Evolutionary conservation across 495 filamentous ascomycete genomes (phyloP), one percentile per base, ranked within the genome.

Genomic region (Aspergillus carlsbadensis): DNA sequence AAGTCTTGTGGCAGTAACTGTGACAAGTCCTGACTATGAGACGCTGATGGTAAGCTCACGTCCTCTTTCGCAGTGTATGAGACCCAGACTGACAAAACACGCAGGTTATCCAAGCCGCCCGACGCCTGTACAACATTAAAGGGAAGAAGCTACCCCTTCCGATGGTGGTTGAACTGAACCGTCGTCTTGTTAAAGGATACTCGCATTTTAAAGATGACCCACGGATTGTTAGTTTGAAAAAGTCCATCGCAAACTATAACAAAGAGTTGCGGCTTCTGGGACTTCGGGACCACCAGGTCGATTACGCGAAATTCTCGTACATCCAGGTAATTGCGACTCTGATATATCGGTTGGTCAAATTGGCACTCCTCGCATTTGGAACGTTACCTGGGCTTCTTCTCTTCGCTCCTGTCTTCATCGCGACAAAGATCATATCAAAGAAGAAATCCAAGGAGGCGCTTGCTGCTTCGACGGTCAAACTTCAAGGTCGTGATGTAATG

Each of bases 81-180:
- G 14, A 22, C 15, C 24, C 2, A 18, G 33, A 49, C 72, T 82
- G 62, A 84, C 40, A 14, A 40, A 53, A 42, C 13, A 44, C n/a
- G 5, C 37, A 88, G 85, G 74, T 86, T 39, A 96, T 97, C 54
- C 94, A 99, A 84, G 95, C 94, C 39, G 94, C 90, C 13, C 83
- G 94, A 59, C 85, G 94, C 42, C 75, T 99, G 24, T 99, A 99
- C 69, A 97, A 97, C 63, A 89, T 89, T 10, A 89, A 89, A 41
- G 88, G 91, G 59, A 98, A 94, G 76, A 96, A 96, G 70, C 81
- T 98, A 20, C 94, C 94, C 5, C 80, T 99, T 39, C 91, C 94
- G 1, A 87, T 91, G 78, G 91, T 98, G 7, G 91, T 99, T 39
- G 94, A 99, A 72, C 84, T 99, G 48, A 99, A 99, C 71, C 85